Evolutionary conservation across 2,329 filamentous ascomycete genomes (phyloP).

Genomic region (Microsporum ferrugineum): DNA sequence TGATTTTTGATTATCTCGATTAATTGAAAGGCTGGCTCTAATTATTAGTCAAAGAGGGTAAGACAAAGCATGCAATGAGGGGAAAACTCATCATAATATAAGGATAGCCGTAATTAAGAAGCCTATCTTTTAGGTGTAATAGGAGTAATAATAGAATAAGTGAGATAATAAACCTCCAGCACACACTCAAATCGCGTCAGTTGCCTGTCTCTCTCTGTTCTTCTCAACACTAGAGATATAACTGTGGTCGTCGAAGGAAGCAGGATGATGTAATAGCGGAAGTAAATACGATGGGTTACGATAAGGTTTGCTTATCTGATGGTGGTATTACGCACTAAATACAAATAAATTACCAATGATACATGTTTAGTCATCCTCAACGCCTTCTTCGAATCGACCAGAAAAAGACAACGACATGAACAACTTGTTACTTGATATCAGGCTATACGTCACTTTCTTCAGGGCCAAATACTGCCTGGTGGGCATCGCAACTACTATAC

Average conservation of each 20-base stretch:
- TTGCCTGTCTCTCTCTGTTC: too few relatives aligned
- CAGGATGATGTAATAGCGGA: too few relatives aligned
- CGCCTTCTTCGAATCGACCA: not conserved
- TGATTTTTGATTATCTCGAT: not conserved
- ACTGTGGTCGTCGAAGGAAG: too few relatives aligned
- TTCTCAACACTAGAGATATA: too few relatives aligned
- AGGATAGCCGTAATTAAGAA: too few relatives aligned
- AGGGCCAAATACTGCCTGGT: not conserved
- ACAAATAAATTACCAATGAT: not conserved
- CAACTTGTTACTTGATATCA: not conserved
- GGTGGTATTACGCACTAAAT: not conserved
- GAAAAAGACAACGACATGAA: not conserved
- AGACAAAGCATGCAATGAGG: too few relatives aligned
- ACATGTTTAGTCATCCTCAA: not conserved
- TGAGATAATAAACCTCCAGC: too few relatives aligned
- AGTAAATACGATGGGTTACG: not conserved
- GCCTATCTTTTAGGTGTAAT: too few relatives aligned
- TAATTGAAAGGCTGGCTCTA: not conserved
- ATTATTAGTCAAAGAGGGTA: too few relatives aligned
- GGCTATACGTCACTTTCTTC: not conserved
- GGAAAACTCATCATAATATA: too few relatives aligned
- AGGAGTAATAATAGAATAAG: too few relatives aligned
- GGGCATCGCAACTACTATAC: not conserved
- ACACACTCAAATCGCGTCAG: too few relatives aligned
- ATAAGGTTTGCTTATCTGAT: not conserved